phyloP scores from a whole-genome alignment of 345 rosid genomes.

The Isatis tinctoria region DNA sequence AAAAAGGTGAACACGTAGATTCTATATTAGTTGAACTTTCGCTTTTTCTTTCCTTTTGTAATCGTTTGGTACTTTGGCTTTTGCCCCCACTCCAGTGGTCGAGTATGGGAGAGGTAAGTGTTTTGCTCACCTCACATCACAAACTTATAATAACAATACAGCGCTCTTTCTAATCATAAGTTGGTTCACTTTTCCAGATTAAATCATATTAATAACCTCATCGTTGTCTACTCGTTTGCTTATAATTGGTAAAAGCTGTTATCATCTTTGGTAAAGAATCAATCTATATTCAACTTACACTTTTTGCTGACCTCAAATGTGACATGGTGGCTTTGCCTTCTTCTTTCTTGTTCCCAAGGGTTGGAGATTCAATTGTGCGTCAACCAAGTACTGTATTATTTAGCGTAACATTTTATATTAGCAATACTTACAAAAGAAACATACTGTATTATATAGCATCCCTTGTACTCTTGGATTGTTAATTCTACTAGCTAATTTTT shows the following conservation, averaged over 20 bases:
- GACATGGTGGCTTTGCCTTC: conserved; percentile 3
- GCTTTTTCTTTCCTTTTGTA: neutral
- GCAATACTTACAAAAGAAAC: no score
- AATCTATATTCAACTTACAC: neutral
- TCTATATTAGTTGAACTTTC: neutral
- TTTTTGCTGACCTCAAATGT: conserved; percentile 19
- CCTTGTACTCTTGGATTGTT: conserved; percentile 15
- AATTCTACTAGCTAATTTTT: neutral
- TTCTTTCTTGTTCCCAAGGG: conserved; percentile 21
- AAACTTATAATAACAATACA: conserved; percentile 11
- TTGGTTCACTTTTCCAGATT: conserved; percentile 1
- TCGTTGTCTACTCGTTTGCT: neutral
- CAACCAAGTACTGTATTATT: conserved; percentile 7
- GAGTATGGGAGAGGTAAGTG: conserved; percentile 10
- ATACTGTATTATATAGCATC: neutral
- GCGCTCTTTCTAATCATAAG: conserved; percentile 12
- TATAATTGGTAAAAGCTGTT: neutral
- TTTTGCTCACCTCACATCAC: conserved; percentile 22
- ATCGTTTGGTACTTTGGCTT: conserved; percentile 9
- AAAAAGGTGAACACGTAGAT: neutral
- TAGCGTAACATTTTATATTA: neutral
- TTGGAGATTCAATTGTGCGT: conserved; percentile 13
- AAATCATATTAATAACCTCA: neutral
- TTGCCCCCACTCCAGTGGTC: conserved; percentile 25
- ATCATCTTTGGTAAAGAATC: neutral